Evolutionary conservation across 164 flowering plant genomes (phyloP), one percentile per base, ranked within the genome.

Genomic region (Hamamelis virginiana): DNA sequence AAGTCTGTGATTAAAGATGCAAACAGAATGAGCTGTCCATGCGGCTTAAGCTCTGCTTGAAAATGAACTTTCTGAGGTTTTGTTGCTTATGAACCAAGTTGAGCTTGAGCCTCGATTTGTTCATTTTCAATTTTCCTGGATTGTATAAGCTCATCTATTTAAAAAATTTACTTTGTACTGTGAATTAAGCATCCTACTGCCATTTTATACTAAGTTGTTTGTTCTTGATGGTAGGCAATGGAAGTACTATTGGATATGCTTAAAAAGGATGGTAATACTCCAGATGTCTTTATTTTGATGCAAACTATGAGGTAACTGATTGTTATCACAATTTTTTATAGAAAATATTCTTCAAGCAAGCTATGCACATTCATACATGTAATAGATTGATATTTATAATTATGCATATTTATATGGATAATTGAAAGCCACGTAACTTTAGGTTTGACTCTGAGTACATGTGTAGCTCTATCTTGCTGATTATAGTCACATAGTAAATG

Each of bases 231-330:
- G 21, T 71, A 95, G 98, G 82, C 86, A 12, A 77, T 86, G 81
- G 99, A 90, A 65, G 76, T 78, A 28, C 84, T 95, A 70, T 62
- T 84, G 66, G 93, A 86, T 77, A 85, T 92, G 92, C 89, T 95
- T 19, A 79, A 80, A 76, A 87, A 81, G 76, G 94, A 95, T 67
- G 83, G 80, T 22, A 78, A 60, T 75, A 46, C 64, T 73, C 88
- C 85, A 59, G 99, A 95, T 81, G 79, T 71, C 62, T 95, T 75
- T 56, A 83, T 80, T 63, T 33, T 74, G 57, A 76, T 87, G 80
- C 97, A 95, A 81, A 65, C 65, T 18, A 87, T 95, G 87, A 95
- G 98, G 97, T 90, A 82, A 70, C 33, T 74, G 16, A 27, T 27
- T 48, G 59, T 51, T 27, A 8, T 23, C 0, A 14, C 18, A 9